Percentiles rank a stretch among this genome's conserved stretches.
These are phyloP conservation scores for Komagataella ulmi DNA, from an alignment of 805 yeast species.

Conservation along the genomic window DNA sequence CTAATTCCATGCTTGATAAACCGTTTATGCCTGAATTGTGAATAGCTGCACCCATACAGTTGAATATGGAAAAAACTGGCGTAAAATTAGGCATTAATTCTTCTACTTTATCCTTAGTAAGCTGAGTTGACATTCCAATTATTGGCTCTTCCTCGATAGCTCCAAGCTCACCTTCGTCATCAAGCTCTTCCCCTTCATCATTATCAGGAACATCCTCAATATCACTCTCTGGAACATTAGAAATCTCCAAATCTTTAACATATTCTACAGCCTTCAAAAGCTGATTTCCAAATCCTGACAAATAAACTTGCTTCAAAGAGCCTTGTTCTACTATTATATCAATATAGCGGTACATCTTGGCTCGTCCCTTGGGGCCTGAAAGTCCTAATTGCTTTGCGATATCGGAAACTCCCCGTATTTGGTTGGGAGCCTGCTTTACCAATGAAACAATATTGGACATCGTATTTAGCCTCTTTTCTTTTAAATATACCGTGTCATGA, in stretches of 20 bases:
- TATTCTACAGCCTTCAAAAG: constrained; percentile 38
- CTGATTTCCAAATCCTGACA: neutral
- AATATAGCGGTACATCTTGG: neutral
- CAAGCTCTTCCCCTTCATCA: constrained; percentile 16
- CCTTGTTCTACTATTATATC: neutral
- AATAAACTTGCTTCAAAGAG: neutral
- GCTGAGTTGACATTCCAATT: neutral
- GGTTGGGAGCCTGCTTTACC: neutral
- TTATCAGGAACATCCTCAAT: constrained; percentile 12
- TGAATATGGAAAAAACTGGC: neutral
- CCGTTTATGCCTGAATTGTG: neutral
- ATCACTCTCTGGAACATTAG: constrained; percentile 16
- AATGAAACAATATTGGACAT: constrained; percentile 21
- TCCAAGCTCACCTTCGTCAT: constrained; percentile 2
- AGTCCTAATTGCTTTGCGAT: constrained; percentile 2
- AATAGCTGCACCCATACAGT: neutral
- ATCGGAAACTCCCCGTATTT: constrained; percentile 23
- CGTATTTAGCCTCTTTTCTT: neutral
- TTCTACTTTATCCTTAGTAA: neutral
- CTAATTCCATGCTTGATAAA: constrained; percentile 2
- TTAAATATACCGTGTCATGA: neutral
- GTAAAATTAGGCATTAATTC: neutral
- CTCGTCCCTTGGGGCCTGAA: constrained; percentile 5
- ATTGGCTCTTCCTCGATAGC: neutral
- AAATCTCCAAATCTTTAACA: constrained; percentile 34